phyloP scores from a whole-genome alignment of 805 yeast genomes.

The Metschnikowia rubicola region DNA sequence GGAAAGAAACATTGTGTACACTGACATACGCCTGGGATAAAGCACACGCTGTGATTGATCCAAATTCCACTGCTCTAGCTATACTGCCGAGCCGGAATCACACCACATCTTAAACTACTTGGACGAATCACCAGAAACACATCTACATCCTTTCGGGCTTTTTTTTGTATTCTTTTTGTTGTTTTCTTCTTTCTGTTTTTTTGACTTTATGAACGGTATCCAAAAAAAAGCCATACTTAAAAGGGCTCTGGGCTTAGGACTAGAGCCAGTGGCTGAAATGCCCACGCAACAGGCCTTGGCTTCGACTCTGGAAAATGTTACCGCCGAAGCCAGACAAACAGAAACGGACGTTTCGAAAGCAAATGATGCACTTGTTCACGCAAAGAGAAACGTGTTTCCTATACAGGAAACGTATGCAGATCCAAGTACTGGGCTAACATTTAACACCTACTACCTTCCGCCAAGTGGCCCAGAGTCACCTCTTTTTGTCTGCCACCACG shows the following conservation, averaged over 20 bases:
- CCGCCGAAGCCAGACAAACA: background rate
- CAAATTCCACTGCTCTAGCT: no score
- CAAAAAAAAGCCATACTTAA: conserved; percentile 10
- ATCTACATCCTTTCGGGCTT: no score
- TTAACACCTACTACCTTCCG: conserved; percentile 52
- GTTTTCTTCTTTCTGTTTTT: background rate
- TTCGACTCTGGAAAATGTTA: background rate
- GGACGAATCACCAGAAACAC: no score
- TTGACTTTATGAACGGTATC: conserved; percentile 2
- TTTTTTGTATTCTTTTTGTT: no score
- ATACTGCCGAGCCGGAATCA: no score
- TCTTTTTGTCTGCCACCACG: conserved; percentile 79
- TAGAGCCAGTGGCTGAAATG: conserved; percentile 11
- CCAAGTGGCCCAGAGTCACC: conserved; percentile 48
- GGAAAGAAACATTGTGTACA: no score
- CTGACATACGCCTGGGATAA: no score
- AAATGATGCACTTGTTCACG: background rate
- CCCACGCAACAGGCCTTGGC: background rate
- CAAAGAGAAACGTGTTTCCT: conserved; percentile 13
- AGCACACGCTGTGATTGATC: no score
- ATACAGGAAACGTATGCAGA: conserved; percentile 18
- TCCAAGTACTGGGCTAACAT: conserved; percentile 6
- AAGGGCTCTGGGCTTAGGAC: conserved; percentile 5
- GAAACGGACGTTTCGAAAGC: background rate
- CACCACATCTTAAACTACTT: no score